Evolutionary conservation across 2,329 filamentous ascomycete genomes (phyloP).

Genomic region (Annulohypoxylon truncatum): DNA sequence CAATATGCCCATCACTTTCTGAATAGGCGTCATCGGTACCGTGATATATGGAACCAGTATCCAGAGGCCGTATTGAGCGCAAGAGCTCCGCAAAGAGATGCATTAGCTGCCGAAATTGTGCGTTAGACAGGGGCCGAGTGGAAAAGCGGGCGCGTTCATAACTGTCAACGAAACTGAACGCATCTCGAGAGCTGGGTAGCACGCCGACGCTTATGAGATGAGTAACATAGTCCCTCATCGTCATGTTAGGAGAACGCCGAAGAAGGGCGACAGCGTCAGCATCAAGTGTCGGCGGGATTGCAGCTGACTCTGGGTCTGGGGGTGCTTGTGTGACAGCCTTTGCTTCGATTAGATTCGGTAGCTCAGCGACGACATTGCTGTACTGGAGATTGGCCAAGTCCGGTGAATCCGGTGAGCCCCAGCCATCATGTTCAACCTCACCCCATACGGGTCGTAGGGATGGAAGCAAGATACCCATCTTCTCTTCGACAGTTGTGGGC

Average conservation of each 20-base stretch:
- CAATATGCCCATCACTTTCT: conserved; percentile 47
- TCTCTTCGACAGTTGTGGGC: conserved; percentile 53
- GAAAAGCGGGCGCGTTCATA: conserved; percentile 93
- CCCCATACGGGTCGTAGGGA: conserved; percentile 75
- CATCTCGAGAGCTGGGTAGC: conserved; percentile 54
- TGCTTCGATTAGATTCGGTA: conserved; percentile 91
- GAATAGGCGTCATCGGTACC: conserved; percentile 44
- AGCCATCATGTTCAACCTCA: conserved; percentile 85
- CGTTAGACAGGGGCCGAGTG: conserved; percentile 72
- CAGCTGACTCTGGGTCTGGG: conserved; percentile 56
- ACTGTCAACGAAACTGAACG: conserved; percentile 73
- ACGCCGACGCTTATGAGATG: conserved; percentile 77
- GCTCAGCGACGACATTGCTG: conserved; percentile 80
- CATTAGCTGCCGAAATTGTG: conserved; percentile 83
- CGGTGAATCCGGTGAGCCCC: conserved; percentile 81
- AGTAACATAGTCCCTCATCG: conserved; percentile 80
- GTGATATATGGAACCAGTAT: conserved; percentile 62
- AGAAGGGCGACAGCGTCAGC: conserved; percentile 76
- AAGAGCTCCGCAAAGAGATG: conserved; percentile 84
- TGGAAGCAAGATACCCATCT: conserved; percentile 61
- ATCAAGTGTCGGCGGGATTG: conserved; percentile 65
- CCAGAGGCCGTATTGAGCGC: conserved; percentile 76
- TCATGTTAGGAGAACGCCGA: conserved; percentile 76
- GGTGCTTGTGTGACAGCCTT: conserved; percentile 90
- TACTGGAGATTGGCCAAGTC: conserved; percentile 88